phyloP scores from a whole-genome alignment of 169 alveolate genomes.

The Toxoplasma gondii region DNA sequence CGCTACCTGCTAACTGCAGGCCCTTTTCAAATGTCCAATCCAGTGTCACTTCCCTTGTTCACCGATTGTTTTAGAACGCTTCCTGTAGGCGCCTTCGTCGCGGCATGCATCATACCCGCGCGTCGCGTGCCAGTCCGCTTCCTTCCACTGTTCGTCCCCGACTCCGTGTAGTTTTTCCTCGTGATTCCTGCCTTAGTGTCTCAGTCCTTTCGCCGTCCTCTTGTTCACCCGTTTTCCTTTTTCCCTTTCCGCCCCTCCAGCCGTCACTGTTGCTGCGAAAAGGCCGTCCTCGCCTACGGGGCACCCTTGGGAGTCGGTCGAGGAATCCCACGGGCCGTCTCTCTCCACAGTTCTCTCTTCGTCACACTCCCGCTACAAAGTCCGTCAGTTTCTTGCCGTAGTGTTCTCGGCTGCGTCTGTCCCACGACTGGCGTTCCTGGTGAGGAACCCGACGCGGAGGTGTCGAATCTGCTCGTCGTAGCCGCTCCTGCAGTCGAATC shows the following conservation, averaged over 20 bases:
- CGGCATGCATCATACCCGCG: neutral
- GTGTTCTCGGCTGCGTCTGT: too few species aligned
- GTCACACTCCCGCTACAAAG: too few species aligned
- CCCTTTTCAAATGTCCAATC: neutral
- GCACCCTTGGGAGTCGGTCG: too few species aligned
- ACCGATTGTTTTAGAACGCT: neutral
- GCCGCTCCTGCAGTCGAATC: too few species aligned
- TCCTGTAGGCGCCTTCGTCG: neutral
- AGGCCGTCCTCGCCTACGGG: too few species aligned
- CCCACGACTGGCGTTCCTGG: too few species aligned
- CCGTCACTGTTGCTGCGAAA: neutral
- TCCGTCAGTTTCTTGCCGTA: too few species aligned
- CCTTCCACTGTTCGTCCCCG: neutral
- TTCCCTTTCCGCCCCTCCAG: neutral
- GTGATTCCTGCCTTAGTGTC: neutral
- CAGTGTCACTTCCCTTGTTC: neutral
- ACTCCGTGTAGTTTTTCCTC: neutral
- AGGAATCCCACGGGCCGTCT: too few species aligned
- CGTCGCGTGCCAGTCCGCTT: neutral
- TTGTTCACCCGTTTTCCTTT: neutral
- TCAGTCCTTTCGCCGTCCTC: neutral
- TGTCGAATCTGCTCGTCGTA: too few species aligned
- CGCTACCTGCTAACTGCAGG: too few species aligned
- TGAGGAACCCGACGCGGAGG: too few species aligned
- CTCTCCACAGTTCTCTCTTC: too few species aligned